Evolutionary conservation across 2,329 filamentous ascomycete genomes (phyloP).

Genomic region (Fusarium vanettenii): DNA sequence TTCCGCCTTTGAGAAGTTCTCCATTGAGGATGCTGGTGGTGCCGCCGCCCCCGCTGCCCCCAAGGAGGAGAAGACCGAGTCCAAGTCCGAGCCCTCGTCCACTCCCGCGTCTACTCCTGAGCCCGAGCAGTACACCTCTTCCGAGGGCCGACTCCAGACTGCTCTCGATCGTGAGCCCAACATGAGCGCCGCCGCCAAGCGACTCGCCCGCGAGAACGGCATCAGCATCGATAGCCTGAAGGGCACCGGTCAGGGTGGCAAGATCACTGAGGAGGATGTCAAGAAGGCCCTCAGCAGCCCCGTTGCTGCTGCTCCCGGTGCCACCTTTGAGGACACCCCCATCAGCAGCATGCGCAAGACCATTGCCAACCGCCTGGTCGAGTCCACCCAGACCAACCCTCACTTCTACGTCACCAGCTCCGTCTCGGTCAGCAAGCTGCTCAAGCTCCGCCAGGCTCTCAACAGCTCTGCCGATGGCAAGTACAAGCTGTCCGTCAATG

Average conservation of each 20-base stretch:
- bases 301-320: conserved; percentile 65
- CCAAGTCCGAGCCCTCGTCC: conserved; percentile 66
- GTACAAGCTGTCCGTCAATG: conserved; percentile 99
- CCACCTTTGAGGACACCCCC: conserved; percentile 85
- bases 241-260: conserved; percentile 86
- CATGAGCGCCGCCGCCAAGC: conserved; percentile 79
- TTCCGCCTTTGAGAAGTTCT: conserved; percentile 88
- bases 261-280: conserved; percentile 91
- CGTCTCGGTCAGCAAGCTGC: conserved; percentile 92
- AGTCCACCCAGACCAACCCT: conserved; percentile 93
- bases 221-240: conserved; percentile 82
- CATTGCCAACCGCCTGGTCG: conserved; percentile 88
- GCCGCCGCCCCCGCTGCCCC: conserved; percentile 71
- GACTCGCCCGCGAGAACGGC: conserved; percentile 86
- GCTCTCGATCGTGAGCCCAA: conserved; percentile 85
- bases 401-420: conserved; percentile 97
- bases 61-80: conserved; percentile 75
- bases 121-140: conserved; percentile 78
- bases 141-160: conserved; percentile 82
- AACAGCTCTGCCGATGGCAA: conserved; percentile 90
- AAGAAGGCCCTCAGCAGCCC: conserved; percentile 81
- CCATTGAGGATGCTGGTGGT: conserved; percentile 89
- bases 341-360: conserved; percentile 97
- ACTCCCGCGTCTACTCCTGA: conserved; percentile 57
- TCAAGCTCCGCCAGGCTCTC: conserved; percentile 94